These are phyloP conservation scores for Schrenkiella parvula DNA, from an alignment of 345 rosid genomes.

Conservation along the genomic window DNA sequence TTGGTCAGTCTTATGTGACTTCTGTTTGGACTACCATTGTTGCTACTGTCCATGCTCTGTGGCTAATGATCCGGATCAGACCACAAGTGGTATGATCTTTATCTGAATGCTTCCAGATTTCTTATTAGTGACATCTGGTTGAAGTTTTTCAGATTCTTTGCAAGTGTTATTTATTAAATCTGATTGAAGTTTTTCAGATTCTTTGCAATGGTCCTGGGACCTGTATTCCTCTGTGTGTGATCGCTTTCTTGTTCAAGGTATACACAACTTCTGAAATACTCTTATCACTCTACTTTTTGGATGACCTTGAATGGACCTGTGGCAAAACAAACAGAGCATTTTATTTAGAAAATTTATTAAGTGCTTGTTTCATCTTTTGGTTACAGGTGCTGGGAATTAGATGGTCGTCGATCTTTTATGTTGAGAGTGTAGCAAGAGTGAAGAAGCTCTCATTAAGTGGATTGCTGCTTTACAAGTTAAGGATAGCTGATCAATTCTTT, in stretches of 20 bases:
- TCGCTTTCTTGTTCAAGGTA: conserved; percentile 84
- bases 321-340: background rate
- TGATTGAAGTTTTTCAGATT: conserved; percentile 39
- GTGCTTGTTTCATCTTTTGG: conserved; percentile 3
- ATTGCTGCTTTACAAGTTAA: conserved; percentile 66
- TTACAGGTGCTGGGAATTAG: conserved; percentile 70
- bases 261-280: background rate
- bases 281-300: background rate
- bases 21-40: conserved; percentile 78
- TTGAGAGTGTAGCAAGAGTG: conserved; percentile 94
- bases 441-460: conserved; percentile 84
- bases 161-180: conserved; percentile 32
- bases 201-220: conserved; percentile 98
- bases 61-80: conserved; percentile 74
- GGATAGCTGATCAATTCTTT: conserved; percentile 75
- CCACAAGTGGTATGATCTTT: conserved; percentile 72
- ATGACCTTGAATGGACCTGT: background rate
- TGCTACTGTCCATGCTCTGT: conserved; percentile 61
- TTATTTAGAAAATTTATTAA: background rate
- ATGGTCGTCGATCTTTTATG: conserved; percentile 77
- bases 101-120: background rate
- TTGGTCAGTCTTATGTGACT: conserved; percentile 87
- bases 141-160: conserved; percentile 59
- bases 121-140: background rate
- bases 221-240: conserved; percentile 76